Percentiles rank a stretch among this genome's conserved stretches.
Evolutionary conservation across 2,329 filamentous ascomycete species (phyloP).

Genomic region (Nemania diffusa): DNA sequence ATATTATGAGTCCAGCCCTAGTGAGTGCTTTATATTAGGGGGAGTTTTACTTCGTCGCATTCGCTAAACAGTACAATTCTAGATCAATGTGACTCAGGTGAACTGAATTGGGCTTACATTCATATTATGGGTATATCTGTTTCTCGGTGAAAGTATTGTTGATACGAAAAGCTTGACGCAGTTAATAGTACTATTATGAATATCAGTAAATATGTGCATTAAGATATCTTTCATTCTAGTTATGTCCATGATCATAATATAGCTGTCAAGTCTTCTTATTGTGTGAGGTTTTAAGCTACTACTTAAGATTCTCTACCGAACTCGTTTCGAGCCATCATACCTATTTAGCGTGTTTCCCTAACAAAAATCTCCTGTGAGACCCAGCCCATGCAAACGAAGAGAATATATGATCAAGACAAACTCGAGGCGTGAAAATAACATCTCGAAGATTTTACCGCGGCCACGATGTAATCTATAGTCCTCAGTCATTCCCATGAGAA

Average conservation of each 20-base stretch:
- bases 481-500: not conserved
- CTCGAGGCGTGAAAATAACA: too few relatives aligned
- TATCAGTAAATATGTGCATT: too few relatives aligned
- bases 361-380: not conserved
- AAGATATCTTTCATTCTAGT: not conserved
- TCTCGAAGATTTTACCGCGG: too few relatives aligned
- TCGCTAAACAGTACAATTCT: too few relatives aligned
- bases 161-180: too few relatives aligned
- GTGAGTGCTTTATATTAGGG: not conserved
- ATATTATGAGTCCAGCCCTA: not conserved
- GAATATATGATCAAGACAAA: not conserved
- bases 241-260: too few relatives aligned
- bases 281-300: too few relatives aligned
- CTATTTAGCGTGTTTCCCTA: not conserved
- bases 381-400: not conserved
- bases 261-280: not conserved
- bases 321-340: conserved; percentile 1
- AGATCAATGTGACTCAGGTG: too few relatives aligned
- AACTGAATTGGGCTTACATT: too few relatives aligned
- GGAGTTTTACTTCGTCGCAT: not conserved
- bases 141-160: too few relatives aligned
- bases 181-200: too few relatives aligned
- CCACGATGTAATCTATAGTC: not conserved
- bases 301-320: not conserved
- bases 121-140: too few relatives aligned